Percentiles rank a stretch among this genome's conserved stretches.
Evolutionary conservation across 345 rosid genomes (phyloP).

Genomic region (Lenwebbia sp.): DNA sequence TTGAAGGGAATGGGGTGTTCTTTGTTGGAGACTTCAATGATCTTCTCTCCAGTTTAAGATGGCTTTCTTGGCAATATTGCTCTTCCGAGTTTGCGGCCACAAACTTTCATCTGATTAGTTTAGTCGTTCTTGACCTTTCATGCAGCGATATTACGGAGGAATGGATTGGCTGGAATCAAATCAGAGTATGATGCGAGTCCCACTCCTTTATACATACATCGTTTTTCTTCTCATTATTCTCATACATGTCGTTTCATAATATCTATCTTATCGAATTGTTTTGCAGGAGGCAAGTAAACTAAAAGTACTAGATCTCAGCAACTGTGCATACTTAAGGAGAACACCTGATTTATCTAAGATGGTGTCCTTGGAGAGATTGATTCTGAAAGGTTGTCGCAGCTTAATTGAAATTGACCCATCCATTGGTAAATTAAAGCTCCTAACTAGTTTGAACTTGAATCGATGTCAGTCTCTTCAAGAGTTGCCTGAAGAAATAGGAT

Average conservation of each 20-base stretch:
- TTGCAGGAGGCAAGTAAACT: background rate
- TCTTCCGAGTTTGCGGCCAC: background rate
- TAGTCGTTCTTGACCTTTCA: background rate
- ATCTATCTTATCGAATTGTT: background rate
- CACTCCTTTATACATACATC: background rate
- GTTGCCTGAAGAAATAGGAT: background rate
- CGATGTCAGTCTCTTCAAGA: background rate
- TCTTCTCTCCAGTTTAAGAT: background rate
- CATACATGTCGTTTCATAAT: background rate
- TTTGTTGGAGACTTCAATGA: background rate
- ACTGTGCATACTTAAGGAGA: background rate
- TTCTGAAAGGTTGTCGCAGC: background rate
- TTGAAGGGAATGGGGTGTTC: background rate
- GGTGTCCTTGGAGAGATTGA: background rate
- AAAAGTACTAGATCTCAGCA: background rate
- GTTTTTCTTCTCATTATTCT: background rate
- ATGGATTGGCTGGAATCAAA: background rate
- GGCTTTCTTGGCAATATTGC: background rate
- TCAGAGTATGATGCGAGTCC: background rate
- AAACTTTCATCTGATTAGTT: background rate
- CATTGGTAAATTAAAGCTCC: background rate
- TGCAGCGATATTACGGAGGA: background rate
- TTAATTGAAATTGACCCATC: background rate
- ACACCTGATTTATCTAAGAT: background rate
- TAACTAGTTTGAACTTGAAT: background rate